These are phyloP conservation scores for Iris pallida DNA, from an alignment of 116 monocot genomes.

Conservation along the genomic window DNA sequence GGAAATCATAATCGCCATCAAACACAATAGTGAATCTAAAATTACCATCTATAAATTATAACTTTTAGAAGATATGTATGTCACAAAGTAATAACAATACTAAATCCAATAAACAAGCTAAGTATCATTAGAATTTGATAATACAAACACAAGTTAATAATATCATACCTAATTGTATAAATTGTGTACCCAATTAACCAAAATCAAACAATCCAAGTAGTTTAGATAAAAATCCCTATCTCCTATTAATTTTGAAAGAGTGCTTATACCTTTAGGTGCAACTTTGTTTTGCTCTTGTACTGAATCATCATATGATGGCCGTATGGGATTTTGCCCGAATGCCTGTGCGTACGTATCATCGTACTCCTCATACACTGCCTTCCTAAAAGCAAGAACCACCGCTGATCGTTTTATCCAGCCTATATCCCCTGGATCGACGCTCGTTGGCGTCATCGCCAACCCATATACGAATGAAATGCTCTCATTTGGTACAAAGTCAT, in stretches of 20 bases:
- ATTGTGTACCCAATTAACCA: too few relatives aligned
- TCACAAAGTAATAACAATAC: too few relatives aligned
- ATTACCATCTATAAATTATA: background rate
- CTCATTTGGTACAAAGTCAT: conserved; percentile 35
- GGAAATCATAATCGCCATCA: too few relatives aligned
- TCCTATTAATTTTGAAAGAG: background rate
- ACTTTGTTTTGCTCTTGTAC: too few relatives aligned
- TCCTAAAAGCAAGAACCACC: conserved; percentile 38
- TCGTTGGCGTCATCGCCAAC: conserved; percentile 17
- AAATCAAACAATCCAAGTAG: too few relatives aligned
- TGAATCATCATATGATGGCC: background rate
- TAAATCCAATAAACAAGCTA: too few relatives aligned
- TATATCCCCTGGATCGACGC: background rate
- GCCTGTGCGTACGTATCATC: conserved; percentile 83
- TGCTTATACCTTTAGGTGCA: background rate
- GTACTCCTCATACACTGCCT: conserved; percentile 50
- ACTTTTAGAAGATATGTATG: background rate
- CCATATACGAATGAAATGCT: conserved; percentile 25
- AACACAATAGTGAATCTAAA: too few relatives aligned
- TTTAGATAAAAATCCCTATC: background rate
- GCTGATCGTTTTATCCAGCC: conserved; percentile 26
- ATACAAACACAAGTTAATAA: too few relatives aligned
- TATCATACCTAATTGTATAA: too few relatives aligned
- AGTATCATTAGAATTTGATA: too few relatives aligned
- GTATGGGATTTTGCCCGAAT: conserved; percentile 48